These are phyloP conservation scores for Simplicillium sp. DNA, from an alignment of 2,329 filamentous ascomycete species.

Conservation along the genomic window DNA sequence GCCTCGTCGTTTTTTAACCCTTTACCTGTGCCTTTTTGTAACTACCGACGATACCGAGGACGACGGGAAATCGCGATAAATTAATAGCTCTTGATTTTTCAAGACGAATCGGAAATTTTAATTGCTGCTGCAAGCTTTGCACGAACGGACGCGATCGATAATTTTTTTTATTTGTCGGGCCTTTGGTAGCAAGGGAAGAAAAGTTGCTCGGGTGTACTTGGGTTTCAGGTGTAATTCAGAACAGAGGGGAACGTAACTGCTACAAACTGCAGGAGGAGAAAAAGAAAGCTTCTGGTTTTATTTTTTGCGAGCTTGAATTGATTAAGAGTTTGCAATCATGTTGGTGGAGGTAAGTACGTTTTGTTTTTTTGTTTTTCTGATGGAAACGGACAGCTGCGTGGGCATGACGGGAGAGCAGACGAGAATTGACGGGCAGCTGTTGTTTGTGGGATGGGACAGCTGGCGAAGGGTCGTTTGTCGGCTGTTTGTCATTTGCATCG, in stretches of 20 bases:
- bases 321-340: constrained; percentile 20
- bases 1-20: constrained; percentile 2
- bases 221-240: too few relatives aligned
- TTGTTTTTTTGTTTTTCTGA: constrained; percentile 7
- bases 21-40: constrained; percentile 1
- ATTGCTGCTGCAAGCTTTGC: too few relatives aligned
- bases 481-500: neutral
- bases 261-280: neutral
- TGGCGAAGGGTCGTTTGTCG: constrained; percentile 1
- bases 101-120: too few relatives aligned
- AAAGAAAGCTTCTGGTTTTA: neutral
- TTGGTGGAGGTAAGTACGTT: constrained; percentile 27
- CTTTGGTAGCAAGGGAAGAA: too few relatives aligned
- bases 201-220: neutral
- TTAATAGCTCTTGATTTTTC: too few relatives aligned
- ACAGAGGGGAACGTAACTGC: too few relatives aligned
- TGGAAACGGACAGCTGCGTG: neutral
- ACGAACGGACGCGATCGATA: neutral
- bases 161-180: constrained; percentile 2
- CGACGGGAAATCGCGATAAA: neutral
- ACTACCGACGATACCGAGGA: constrained; percentile 1
- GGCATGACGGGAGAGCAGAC: too few relatives aligned
- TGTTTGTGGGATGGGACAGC: too few relatives aligned
- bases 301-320: neutral
- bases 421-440: too few relatives aligned